A percentile compares a stretch with the other conserved stretches of the same genome.
Evolutionary conservation across 257 asterid species (phyloP).

Genomic region (Ilex aquifolium): DNA sequence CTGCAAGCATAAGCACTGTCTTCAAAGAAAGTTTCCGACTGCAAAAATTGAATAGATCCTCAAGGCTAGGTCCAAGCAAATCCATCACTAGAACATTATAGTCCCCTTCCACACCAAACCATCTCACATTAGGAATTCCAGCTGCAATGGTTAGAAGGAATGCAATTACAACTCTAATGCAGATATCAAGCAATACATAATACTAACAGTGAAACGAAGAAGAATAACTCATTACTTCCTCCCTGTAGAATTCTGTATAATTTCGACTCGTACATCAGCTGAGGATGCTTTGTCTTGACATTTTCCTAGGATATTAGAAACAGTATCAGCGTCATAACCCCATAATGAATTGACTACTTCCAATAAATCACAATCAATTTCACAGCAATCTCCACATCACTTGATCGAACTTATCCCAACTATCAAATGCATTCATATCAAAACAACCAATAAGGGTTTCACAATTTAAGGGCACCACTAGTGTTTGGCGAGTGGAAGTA

Average conservation of each 20-base stretch:
- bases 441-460: no score
- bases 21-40: slow-evolving; percentile 1
- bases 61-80: slow-evolving; percentile 1
- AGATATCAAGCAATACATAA: background rate
- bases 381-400: background rate
- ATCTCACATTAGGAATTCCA: slow-evolving; percentile 3
- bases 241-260: slow-evolving; percentile 1
- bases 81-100: slow-evolving; percentile 2
- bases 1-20: slow-evolving; percentile 2
- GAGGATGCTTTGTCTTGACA: slow-evolving; percentile 3
- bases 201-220: background rate
- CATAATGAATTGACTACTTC: no score
- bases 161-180: background rate
- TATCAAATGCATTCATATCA: background rate
- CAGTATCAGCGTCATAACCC: no score
- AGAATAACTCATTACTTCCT: slow-evolving; percentile 1
- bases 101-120: slow-evolving; percentile 2
- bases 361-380: background rate
- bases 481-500: no score
- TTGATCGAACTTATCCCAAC: background rate
- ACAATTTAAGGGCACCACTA: no score
- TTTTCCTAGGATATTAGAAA: background rate
- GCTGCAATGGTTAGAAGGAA: background rate
- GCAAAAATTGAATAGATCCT: background rate
- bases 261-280: background rate